Percentiles rank a stretch among this genome's conserved stretches.
Evolutionary conservation across 176 grass and related monocot genomes (phyloP).

Genomic region (Carex scoparia): DNA sequence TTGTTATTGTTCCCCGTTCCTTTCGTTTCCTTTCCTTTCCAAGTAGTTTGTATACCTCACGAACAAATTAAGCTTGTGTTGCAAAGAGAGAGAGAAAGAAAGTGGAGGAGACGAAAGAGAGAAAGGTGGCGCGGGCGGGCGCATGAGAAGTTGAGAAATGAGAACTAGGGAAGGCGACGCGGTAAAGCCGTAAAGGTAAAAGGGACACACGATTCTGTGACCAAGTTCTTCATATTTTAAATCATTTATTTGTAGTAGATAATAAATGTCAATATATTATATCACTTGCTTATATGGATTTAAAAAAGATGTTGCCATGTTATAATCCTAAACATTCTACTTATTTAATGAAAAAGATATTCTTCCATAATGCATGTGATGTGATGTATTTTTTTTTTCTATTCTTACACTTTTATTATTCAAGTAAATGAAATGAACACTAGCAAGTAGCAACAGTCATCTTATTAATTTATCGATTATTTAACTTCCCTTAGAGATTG

Average conservation of each 20-base stretch:
- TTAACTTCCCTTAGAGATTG: neutral
- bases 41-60: neutral
- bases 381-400: neutral
- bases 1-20: neutral
- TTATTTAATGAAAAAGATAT: neutral
- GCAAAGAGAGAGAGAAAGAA: neutral
- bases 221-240: too few relatives aligned
- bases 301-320: neutral
- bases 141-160: too few relatives aligned
- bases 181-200: neutral
- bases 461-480: neutral
- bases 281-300: neutral
- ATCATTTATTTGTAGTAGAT: too few relatives aligned
- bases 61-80: neutral
- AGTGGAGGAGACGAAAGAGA: neutral
- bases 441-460: neutral
- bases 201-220: neutral
- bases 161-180: slow-evolving; percentile 9
- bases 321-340: neutral
- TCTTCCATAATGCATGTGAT: neutral
- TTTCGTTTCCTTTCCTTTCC: neutral
- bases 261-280: neutral
- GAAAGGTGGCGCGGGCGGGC: slow-evolving; percentile 23
- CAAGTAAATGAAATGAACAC: neutral
- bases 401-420: neutral